Conservation (phyloP, 2,329 filamentous ascomycete genomes). For the Fusarium mexicanum region DNA sequence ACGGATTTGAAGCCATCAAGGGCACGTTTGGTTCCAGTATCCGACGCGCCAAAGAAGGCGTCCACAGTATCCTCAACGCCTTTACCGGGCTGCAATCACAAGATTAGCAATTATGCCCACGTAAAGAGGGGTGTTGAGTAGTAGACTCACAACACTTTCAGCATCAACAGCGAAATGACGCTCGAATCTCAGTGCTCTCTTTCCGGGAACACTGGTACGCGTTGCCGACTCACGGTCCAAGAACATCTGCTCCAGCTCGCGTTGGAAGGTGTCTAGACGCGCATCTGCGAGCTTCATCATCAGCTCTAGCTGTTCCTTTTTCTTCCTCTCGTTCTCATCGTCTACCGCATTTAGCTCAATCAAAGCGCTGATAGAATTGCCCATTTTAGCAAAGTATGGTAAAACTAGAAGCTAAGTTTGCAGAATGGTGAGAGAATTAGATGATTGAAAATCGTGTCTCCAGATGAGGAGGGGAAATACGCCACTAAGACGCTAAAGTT, state of each 20-base stretch:
- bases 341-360: not conserved
- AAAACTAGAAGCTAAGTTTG: not conserved
- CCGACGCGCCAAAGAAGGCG: not conserved
- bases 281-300: not conserved
- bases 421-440: not conserved
- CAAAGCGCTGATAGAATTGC: not conserved
- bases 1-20: not conserved
- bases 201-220: not conserved
- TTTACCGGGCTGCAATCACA: not conserved
- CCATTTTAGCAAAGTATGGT: not conserved
- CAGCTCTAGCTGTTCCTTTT: not conserved
- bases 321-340: not conserved
- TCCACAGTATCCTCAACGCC: not conserved
- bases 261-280: not conserved
- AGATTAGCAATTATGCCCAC: rapidly evolving
- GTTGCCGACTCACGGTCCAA: not conserved
- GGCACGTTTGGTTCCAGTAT: not conserved
- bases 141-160: not conserved
- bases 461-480: not conserved
- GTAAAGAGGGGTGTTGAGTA: not conserved
- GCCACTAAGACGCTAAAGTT: not conserved
- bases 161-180: not conserved
- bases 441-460: not conserved
- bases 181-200: not conserved
- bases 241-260: not conserved